Percentiles rank a stretch among this genome's conserved stretches.
Conservation (phyloP, 805 yeast genomes). For the Teunomyces panamensis region DNA sequence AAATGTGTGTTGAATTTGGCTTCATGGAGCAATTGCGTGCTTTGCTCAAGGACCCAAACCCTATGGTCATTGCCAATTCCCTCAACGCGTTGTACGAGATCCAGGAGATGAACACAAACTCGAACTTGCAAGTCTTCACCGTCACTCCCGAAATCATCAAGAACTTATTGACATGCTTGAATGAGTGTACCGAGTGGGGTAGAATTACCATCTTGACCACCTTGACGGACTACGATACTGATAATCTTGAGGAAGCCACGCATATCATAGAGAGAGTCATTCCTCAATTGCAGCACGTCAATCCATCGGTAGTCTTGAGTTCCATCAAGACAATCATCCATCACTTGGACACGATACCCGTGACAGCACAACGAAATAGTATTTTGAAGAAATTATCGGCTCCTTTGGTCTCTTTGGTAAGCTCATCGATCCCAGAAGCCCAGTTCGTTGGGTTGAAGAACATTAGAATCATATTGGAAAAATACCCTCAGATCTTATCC, state of each 20-base stretch:
- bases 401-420: slow-evolving; percentile 82
- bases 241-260: slow-evolving; percentile 61
- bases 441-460: slow-evolving; percentile 92
- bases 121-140: slow-evolving; percentile 32
- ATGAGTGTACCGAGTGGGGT: slow-evolving; percentile 99
- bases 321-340: slow-evolving; percentile 77
- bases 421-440: slow-evolving; percentile 83
- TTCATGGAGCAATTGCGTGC: slow-evolving; percentile 66
- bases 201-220: slow-evolving; percentile 85
- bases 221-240: slow-evolving; percentile 64
- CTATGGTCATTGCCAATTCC: slow-evolving; percentile 96
- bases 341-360: slow-evolving; percentile 53
- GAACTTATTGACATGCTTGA: slow-evolving; percentile 75
- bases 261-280: slow-evolving; percentile 85
- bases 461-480: slow-evolving; percentile 83
- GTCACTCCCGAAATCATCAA: slow-evolving; percentile 44
- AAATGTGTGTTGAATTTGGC: slow-evolving; percentile 82
- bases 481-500: slow-evolving; percentile 75
- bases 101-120: slow-evolving; percentile 59
- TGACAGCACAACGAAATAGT: slow-evolving; percentile 36
- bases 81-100: slow-evolving; percentile 84
- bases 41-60: slow-evolving; percentile 81
- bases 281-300: slow-evolving; percentile 95
- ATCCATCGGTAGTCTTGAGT: slow-evolving; percentile 89
- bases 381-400: slow-evolving; percentile 72